Evolutionary conservation across 1,139 yeast species (phyloP).

Genomic region (Protomyces gravidus): DNA sequence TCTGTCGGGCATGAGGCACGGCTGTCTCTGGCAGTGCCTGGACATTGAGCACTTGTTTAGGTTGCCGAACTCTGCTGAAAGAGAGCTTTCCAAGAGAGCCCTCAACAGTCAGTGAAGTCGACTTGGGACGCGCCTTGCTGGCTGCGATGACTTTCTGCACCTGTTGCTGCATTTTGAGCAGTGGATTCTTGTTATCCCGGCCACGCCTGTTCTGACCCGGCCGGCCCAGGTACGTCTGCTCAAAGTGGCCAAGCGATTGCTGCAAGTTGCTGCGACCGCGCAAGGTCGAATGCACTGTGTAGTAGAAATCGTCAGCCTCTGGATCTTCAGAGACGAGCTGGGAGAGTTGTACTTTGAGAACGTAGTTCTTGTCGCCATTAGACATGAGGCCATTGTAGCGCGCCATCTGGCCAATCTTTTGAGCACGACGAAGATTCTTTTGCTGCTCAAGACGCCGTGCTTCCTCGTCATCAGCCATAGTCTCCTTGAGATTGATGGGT

Average conservation of each 20-base stretch:
- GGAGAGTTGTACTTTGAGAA: constrained; percentile 87
- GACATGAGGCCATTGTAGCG: constrained; percentile 92
- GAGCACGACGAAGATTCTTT: constrained; percentile 36
- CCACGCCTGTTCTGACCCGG: constrained; percentile 84
- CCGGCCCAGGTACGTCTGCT: constrained; percentile 90
- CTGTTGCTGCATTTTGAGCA: constrained; percentile 97
- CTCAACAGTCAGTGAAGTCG: constrained; percentile 65
- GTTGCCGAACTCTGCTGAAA: constrained; percentile 75
- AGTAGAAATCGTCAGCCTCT: constrained; percentile 91
- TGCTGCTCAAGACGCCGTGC: constrained; percentile 31
- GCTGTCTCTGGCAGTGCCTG: constrained; percentile 37
- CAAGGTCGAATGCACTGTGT: constrained; percentile 85
- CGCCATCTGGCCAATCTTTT: constrained; percentile 50
- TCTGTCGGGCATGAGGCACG: constrained; percentile 42
- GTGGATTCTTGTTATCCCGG: constrained; percentile 83
- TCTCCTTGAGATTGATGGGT: neutral
- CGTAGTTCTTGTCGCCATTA: constrained; percentile 92
- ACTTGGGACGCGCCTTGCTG: constrained; percentile 83
- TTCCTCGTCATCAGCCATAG: constrained; percentile 10
- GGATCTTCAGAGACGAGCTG: constrained; percentile 98
- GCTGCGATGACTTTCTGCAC: constrained; percentile 94
- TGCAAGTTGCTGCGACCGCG: constrained; percentile 45
- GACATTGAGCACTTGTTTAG: constrained; percentile 79
- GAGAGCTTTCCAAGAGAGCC: constrained; percentile 91
- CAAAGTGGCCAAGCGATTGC: constrained; percentile 59